Evolutionary conservation across 1,139 yeast species (phyloP), one percentile per base, ranked within the genome.

Genomic region (Lodderomyces metapsilosis): DNA sequence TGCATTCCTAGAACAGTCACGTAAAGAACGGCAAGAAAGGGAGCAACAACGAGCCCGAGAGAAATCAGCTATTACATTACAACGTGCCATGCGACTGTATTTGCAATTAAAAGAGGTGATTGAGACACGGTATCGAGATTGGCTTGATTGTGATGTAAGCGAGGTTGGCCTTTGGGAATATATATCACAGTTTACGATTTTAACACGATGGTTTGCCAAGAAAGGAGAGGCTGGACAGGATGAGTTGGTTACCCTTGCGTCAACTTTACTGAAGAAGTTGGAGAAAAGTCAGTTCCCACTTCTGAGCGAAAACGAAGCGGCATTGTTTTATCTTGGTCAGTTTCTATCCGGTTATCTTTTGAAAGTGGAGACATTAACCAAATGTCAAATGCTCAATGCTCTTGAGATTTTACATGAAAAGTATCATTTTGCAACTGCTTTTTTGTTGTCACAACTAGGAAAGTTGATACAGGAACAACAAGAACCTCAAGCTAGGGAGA

Each of bases 21-120:
- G 79, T 50, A 64, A 65, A 33, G 91, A 87, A 48, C 71, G 98
- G 27, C 75, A 72, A 46, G 75, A 74, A 45, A 71, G 97, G 44
- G 89, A 87, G 46, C 59, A 64, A 37, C 71, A 65, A 21, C 71
- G 88, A 25, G 59, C 62, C 12, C 72, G 71, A 42, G 77, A 72
- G 33, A 66, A 60, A 32, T 76, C 85, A 2, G 81, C 82, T 0
- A 45, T 57, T 1, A 45, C 59, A 6, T 60, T 91, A 27, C 94
- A 86, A 53, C 52, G 62, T 8, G 52, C 65, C 13, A 62, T 80
- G 4, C 58, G 76, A 35, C 55, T 68, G 27, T 65, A 66, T 45
- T 48, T 73, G 4, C 66, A 62, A 9, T 52, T 67, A 33, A 43
- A 50, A 34, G 38, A 34, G 5, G 12, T 24, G 4, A 46, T 52